Percentiles rank a stretch among this genome's conserved stretches.
These are phyloP conservation scores for Acanthamoeba healyi DNA, from an alignment of 208 protist species.

Conservation along the genomic window DNA sequence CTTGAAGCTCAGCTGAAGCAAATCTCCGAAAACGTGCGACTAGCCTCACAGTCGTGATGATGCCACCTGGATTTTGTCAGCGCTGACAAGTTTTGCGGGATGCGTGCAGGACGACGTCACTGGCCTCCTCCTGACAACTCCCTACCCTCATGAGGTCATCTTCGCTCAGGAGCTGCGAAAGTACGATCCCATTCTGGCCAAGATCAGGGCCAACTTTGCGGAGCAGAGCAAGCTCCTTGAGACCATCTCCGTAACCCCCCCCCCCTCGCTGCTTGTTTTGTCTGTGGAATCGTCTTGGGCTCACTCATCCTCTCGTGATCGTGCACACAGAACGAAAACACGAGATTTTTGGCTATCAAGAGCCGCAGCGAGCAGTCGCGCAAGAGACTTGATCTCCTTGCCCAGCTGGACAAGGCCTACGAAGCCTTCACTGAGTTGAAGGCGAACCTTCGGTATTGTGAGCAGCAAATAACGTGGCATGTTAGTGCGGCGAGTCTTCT, in stretches of 20 bases:
- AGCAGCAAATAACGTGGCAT: not conserved
- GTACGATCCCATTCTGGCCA: not conserved
- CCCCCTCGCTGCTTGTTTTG: too few relatives aligned
- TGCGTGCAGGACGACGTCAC: slow-evolving; percentile 11
- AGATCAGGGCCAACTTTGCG: not conserved
- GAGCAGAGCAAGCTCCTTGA: slow-evolving; percentile 12
- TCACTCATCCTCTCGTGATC: not conserved
- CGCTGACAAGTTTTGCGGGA: too few relatives aligned
- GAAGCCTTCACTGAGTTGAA: not conserved
- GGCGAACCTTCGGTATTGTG: not conserved
- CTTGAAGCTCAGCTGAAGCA: slow-evolving; percentile 41
- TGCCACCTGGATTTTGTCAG: too few relatives aligned
- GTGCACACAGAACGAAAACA: slow-evolving; percentile 16
- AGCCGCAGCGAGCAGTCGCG: slow-evolving; percentile 17
- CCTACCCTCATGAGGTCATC: slow-evolving; percentile 22
- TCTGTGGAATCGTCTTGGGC: not conserved
- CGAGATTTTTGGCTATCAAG: slow-evolving; percentile 9
- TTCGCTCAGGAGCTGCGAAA: slow-evolving; percentile 48
- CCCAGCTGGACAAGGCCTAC: slow-evolving; percentile 18
- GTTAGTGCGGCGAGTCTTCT: too few relatives aligned
- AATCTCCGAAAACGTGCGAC: not conserved
- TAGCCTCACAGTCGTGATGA: not conserved
- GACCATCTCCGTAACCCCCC: not conserved
- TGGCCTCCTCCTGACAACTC: not conserved
- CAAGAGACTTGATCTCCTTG: not conserved